A percentile compares a stretch with the other conserved stretches of the same genome.
Conservation (phyloP, 2,329 filamentous ascomycete species). For the Alternaria sp. region DNA sequence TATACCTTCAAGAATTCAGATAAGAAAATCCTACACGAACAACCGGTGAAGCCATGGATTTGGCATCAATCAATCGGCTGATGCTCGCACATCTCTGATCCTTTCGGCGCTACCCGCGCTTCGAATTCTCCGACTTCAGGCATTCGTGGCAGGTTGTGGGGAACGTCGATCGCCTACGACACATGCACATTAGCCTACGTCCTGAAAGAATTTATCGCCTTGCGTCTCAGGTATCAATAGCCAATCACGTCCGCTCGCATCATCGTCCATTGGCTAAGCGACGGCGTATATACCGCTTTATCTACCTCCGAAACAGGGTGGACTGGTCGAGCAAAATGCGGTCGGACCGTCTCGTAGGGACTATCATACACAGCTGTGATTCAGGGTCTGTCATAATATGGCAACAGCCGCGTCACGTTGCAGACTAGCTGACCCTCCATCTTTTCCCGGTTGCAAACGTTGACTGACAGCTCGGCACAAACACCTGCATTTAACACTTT, state of each 20-base stretch:
- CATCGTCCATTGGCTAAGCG: conserved; percentile 2
- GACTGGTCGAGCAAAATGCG: conserved; percentile 4
- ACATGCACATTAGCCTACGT: conserved; percentile 5
- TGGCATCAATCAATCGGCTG: neutral
- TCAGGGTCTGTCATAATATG: conserved; percentile 4
- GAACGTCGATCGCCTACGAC: conserved; percentile 9
- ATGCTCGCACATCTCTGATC: neutral
- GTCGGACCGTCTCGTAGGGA: conserved; percentile 9
- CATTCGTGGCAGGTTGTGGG: neutral
- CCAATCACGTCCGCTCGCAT: conserved; percentile 1
- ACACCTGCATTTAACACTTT: neutral
- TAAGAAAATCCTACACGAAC: neutral
- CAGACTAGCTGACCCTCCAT: neutral
- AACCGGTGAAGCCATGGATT: neutral
- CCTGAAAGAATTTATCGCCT: conserved; percentile 8
- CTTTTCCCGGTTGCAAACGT: neutral
- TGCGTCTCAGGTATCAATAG: neutral
- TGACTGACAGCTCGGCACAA: conserved; percentile 1
- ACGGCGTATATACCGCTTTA: conserved; percentile 12
- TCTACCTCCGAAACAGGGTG: conserved; percentile 5
- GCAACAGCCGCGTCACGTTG: conserved; percentile 6
- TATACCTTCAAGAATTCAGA: neutral
- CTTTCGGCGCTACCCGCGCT: neutral
- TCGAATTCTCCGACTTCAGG: conserved; percentile 1
- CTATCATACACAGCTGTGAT: conserved; percentile 5